phyloP scores from a whole-genome alignment of 257 asterid genomes.

The Solanum lycopersicoides region DNA sequence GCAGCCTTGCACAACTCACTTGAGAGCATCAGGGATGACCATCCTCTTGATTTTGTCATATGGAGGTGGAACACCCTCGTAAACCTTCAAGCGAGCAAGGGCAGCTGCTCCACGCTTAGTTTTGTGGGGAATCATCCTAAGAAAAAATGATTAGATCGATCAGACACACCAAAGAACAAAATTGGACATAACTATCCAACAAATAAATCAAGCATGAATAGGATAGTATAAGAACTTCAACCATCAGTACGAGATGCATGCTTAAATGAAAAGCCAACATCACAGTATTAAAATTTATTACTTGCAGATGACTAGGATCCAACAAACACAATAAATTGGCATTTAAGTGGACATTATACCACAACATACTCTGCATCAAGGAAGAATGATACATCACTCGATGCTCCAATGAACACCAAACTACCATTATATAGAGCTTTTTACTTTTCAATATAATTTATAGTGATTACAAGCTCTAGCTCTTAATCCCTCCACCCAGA shows the following conservation, averaged over 20 bases:
- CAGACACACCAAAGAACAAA: neutral
- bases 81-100: constrained; percentile 74
- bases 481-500: neutral
- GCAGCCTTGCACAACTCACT: constrained; percentile 29
- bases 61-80: constrained; percentile 73
- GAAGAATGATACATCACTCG: neutral
- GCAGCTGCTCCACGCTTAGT: constrained; percentile 90
- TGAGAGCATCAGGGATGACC: constrained; percentile 87
- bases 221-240: neutral
- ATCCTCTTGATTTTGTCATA: constrained; percentile 74
- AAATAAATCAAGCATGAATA: neutral
- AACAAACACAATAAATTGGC: neutral
- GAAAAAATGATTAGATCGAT: neutral
- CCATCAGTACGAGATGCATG: neutral
- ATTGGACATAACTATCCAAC: neutral
- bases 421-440: neutral
- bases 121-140: constrained; percentile 83
- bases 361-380: neutral
- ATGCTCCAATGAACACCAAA: neutral
- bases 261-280: neutral
- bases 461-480: neutral
- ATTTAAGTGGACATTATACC: neutral
- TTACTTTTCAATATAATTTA: neutral
- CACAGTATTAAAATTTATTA: neutral
- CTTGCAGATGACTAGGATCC: neutral